Conservation (phyloP, 768 basidiomycete genomes). For the Porpolomopsis calyptriformis region DNA sequence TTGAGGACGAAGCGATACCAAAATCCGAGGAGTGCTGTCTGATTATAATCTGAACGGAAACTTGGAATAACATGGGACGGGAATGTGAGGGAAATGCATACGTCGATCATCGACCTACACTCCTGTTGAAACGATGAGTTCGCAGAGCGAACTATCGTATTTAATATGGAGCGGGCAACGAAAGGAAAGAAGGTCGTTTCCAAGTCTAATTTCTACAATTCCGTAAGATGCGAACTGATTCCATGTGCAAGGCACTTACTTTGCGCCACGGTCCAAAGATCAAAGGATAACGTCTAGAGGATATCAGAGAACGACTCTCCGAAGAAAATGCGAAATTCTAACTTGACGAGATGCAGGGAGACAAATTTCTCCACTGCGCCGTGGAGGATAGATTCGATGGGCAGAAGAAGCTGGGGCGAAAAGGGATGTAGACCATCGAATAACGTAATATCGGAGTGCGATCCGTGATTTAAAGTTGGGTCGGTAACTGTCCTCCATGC, state of each 20-base stretch:
- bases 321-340: slow-evolving; percentile 12
- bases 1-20: slow-evolving; percentile 18
- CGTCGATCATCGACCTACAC: slow-evolving; percentile 39
- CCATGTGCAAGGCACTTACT: slow-evolving; percentile 26
- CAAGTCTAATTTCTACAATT: slow-evolving; percentile 42
- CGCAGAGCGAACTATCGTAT: slow-evolving; percentile 43
- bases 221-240: slow-evolving; percentile 5
- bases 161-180: slow-evolving; percentile 39
- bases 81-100: slow-evolving; percentile 13
- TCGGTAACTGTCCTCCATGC: slow-evolving; percentile 24
- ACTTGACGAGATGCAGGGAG: slow-evolving; percentile 51
- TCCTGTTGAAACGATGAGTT: slow-evolving; percentile 35
- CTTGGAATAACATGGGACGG: neutral
- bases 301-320: slow-evolving; percentile 9
- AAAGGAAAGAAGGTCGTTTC: slow-evolving; percentile 41
- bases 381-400: slow-evolving; percentile 42
- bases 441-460: neutral
- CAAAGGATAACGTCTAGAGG: slow-evolving; percentile 58
- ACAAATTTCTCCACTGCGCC: slow-evolving; percentile 44
- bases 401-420: slow-evolving; percentile 41
- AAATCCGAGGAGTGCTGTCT: slow-evolving; percentile 19
- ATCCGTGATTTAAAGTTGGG: slow-evolving; percentile 1
- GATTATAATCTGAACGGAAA: slow-evolving; percentile 18
- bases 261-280: slow-evolving; percentile 62
- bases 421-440: slow-evolving; percentile 36